Base-by-base conservation (phyloP, 2,329 filamentous ascomycete species). In the Fusarium torulosum region DNA sequence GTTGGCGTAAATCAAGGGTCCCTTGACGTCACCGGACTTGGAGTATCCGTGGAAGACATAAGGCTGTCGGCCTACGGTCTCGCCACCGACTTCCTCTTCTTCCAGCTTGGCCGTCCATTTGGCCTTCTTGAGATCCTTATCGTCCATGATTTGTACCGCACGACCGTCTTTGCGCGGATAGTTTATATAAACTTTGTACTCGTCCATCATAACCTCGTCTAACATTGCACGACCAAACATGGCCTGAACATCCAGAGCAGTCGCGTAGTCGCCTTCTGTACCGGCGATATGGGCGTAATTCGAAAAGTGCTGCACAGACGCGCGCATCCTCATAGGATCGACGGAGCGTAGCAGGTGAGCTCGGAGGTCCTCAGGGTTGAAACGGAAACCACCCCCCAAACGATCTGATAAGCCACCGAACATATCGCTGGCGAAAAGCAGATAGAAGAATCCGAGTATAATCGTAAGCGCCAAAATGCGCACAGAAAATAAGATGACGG, bases 131-230 rank as follows among this genome's bases (percentile, higher is more conserved):
- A 29, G 20, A 3, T 84, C 89, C 52, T 90, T 87, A 1, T 85
- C 85, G 35, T 90, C 89, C 64, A 97, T 82, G 50, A 99, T 92
- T 64, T 94, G 89, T 38, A 99, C 90, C 59, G 89, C 87, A 49
- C 96, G 86, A 14, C 95, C 96, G 62, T 88, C 90, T 27, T 85
- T 81, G 66, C 85, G 91, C 0, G 96, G 94, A 76, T 97, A 99
- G 78, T 98, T 98, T 74, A 98, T 82, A 76, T 97, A 98, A 17
- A 96, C 94, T 72, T 91, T 86, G 77, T 92, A 97, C 75, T 93
- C 88, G 72, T 97, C 91, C 73, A 93, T 84, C 49, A 83, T 81
- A 25, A 97, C 89, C 58, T 90, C 84, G 71, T 97, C 94, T 74
- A 99, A 84, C 6, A 88, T 86, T 44, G 90, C 89, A 50, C 85